These are phyloP conservation scores for Sanguinoderma infundibulare DNA, from an alignment of 1,284 basidiomycete genomes.

Conservation along the genomic window DNA sequence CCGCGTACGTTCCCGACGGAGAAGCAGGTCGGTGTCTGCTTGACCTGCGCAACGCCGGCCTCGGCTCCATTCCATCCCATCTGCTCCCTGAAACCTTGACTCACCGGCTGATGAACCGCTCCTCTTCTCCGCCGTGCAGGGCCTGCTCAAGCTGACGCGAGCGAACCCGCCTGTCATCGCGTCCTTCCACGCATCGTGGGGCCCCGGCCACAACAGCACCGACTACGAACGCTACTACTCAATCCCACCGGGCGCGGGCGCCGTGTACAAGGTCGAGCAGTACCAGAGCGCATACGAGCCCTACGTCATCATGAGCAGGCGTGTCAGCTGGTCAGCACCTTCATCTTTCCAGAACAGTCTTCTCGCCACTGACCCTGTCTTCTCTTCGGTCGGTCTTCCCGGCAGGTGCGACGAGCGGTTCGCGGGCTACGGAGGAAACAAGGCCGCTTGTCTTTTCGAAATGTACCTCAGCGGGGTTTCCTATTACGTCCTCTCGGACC, in stretches of 20 bases:
- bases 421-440: slow-evolving; percentile 81
- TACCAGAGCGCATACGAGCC: slow-evolving; percentile 87
- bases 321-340: slow-evolving; percentile 65
- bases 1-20: slow-evolving; percentile 61
- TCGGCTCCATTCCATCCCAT: neutral
- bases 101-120: neutral
- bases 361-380: slow-evolving; percentile 27
- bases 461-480: slow-evolving; percentile 71
- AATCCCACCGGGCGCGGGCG: slow-evolving; percentile 54
- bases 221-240: slow-evolving; percentile 75
- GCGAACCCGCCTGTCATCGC: slow-evolving; percentile 50
- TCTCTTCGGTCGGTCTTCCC: slow-evolving; percentile 1
- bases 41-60: neutral
- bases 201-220: slow-evolving; percentile 78
- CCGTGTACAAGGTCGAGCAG: slow-evolving; percentile 71
- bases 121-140: slow-evolving; percentile 39
- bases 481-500: slow-evolving; percentile 82
- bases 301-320: slow-evolving; percentile 79
- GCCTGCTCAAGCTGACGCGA: slow-evolving; percentile 58
- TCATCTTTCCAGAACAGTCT: slow-evolving; percentile 2
- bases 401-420: slow-evolving; percentile 86
- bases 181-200: slow-evolving; percentile 81
- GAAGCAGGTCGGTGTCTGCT: slow-evolving; percentile 54
- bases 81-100: slow-evolving; percentile 2
- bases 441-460: slow-evolving; percentile 69